Base-by-base conservation (phyloP, 495 filamentous ascomycete genomes). In the Neurospora africana region DNA sequence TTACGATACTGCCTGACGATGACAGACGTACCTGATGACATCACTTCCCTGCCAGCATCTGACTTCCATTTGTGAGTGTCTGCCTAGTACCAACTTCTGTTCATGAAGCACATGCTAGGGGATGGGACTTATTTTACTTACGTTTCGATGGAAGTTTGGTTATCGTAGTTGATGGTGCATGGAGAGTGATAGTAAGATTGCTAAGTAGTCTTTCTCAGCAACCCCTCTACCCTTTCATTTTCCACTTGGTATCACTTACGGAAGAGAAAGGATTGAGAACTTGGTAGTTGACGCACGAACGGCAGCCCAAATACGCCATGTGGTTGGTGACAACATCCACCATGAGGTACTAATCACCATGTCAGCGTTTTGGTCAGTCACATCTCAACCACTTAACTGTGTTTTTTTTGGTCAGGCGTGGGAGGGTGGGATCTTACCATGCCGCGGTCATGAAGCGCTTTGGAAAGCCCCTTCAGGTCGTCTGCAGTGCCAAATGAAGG, bases 241-340 rank as follows among this genome's bases (percentile, higher is more conserved):
- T 80, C 71, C 5, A 43, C 17, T 43, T 43, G 6, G 21, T 43
- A 17, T 15, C 30, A 39, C 70, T 41, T 75, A 79, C 77, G 72
- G 84, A 80, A 75, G 91, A 87, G 82, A 94, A 95, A 9, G 91
- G 89, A 38, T 83, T 85, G 77, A 90, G 90, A 33, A 81, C 75
- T 36, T 81, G 82, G 79, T 91, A 91, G 80, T 92, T 86, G 41
- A 92, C 86, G 39, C 78, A 82, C 37, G 79, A 74, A 0, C 84
- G 81, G 30, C 84, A 79, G 4, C 90, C 89, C 35, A 82, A 78
- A 74, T 89, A 88, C 33, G 89, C 92, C 85, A 93, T 88, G 76
- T 95, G 91, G 77, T 95, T 95, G 21, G 90, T 87, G 11, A 93
- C 91, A 0, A 93, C 84, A 74, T 94, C 92, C 33, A 93, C 88